Evolutionary conservation across 805 yeast genomes (phyloP), one percentile per base, ranked within the genome.

Genomic region (Kuraishia piskuri): DNA sequence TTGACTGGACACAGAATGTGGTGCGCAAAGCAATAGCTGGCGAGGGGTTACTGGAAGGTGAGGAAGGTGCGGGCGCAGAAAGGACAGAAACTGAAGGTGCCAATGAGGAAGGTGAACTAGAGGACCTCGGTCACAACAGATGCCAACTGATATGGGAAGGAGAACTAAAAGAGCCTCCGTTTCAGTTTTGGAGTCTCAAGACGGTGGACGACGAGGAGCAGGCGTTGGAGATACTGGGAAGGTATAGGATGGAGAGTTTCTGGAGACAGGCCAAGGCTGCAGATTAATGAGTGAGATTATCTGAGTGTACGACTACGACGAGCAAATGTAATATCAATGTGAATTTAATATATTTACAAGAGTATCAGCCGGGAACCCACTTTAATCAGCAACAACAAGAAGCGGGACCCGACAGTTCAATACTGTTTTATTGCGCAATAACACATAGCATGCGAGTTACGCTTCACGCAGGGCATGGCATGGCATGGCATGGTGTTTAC

Each of bases 141-240:
- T 78, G 86, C 54, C 59, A 61, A 2, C 57, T 83, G 20, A 56
- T 86, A 2, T 89, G 96, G 96, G 84, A 80, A 55, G 96, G 96
- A 0, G 79, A 78, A 57, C 55, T 87, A 45, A 65, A 67, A 40
- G 75, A 73, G 1, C 63, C 77, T 12, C 74, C 74, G 52, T 90
- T 89, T 65, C 74, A 74, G 48, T 79, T 77, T 59, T 91, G 96
- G 95, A 79, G 88, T 2, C 72, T 81, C 48, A 81, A 80, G 67
- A 69, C 75, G 49, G 77, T 85, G 9, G 65, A 70, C 9, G 64
- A 73, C 50, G 83, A 78, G 49, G 78, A 73, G 1, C 83, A 78
- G 3, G 77, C 86, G 0, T 58, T 76, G 24, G 69, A 70, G 17
- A 68, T 80, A 22, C 64, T 89, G 48, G 60, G 64, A 1, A 70